Evolutionary conservation across 306 rosid genomes (phyloP).

Genomic region (Corylus americana): DNA sequence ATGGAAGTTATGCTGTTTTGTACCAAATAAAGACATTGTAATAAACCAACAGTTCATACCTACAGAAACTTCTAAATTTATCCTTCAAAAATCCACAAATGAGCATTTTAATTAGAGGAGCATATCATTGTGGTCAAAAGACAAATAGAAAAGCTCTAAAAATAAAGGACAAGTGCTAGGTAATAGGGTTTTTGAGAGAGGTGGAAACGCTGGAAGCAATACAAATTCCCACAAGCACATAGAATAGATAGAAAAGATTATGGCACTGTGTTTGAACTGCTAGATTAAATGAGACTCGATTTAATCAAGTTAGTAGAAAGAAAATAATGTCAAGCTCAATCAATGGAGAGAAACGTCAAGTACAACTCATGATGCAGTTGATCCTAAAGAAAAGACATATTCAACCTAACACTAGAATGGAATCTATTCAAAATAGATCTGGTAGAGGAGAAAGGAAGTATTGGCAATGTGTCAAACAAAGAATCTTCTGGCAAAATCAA

Average conservation of each 20-base stretch:
- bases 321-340: not conserved
- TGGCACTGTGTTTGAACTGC: too few relatives aligned
- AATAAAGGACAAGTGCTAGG: not conserved
- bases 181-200: not conserved
- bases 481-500: not conserved
- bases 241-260: not conserved
- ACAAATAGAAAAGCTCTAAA: not conserved
- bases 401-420: not conserved
- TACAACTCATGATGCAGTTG: not conserved
- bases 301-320: not conserved
- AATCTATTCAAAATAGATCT: not conserved
- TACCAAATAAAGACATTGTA: not conserved
- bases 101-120: not conserved
- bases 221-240: not conserved
- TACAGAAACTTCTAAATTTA: not conserved
- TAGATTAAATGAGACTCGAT: not conserved
- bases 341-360: not conserved
- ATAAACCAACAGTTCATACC: not conserved
- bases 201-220: not conserved
- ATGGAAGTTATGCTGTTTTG: not conserved
- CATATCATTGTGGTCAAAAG: not conserved
- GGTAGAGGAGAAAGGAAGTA: not conserved
- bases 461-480: not conserved
- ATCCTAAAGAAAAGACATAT: not conserved
- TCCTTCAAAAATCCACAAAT: not conserved